phyloP scores from a whole-genome alignment of 805 yeast species.

The Zygoascus flipseniorum region DNA sequence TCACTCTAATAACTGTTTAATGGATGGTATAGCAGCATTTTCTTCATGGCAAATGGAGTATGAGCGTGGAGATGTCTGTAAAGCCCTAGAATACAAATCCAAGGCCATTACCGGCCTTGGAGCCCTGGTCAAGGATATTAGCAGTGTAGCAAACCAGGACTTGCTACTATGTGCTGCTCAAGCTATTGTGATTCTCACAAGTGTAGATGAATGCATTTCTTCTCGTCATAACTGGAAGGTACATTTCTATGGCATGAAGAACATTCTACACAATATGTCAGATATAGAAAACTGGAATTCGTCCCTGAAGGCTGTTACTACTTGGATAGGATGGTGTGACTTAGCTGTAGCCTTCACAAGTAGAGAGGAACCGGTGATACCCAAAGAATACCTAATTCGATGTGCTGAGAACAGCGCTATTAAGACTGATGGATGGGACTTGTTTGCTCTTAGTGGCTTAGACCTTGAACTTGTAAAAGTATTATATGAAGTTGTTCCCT shows the following conservation, averaged over 20 bases:
- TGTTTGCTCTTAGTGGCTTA: neutral
- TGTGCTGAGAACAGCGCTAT: neutral
- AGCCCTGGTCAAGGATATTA: neutral
- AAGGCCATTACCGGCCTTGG: neutral
- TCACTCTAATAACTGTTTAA: conserved; percentile 1
- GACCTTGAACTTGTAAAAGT: neutral
- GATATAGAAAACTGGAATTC: neutral
- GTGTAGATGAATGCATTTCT: neutral
- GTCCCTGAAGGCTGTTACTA: neutral
- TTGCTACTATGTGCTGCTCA: conserved; percentile 1
- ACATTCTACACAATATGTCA: neutral
- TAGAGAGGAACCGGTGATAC: neutral
- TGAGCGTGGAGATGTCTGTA: neutral
- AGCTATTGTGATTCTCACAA: conserved; percentile 1
- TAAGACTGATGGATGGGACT: conserved; percentile 1
- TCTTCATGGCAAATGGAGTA: conserved; percentile 3
- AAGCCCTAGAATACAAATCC: neutral
- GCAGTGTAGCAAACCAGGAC: neutral
- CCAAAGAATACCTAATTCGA: neutral
- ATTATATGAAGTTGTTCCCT: neutral
- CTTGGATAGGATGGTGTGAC: conserved; percentile 2
- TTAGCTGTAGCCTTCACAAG: neutral
- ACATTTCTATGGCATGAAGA: conserved; percentile 1
- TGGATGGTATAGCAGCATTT: conserved; percentile 1
- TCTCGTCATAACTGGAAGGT: conserved; percentile 1